Conservation (phyloP, 805 yeast genomes). For the Kuraishia cidri region DNA sequence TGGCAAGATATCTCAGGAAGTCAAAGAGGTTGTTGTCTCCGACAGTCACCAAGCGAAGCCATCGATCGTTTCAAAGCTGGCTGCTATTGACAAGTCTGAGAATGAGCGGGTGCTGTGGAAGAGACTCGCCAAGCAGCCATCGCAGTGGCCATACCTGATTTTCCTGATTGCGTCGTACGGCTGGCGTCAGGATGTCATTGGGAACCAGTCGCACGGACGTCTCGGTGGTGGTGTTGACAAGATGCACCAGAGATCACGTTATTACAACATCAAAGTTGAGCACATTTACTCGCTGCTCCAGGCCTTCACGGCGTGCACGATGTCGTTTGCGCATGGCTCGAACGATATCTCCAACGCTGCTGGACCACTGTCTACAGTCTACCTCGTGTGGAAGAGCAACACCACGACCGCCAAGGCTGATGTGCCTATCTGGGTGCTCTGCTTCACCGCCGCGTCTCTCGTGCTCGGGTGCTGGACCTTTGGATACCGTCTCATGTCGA, state of each 20-base stretch:
- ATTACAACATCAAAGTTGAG: conserved; percentile 64
- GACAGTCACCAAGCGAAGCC: too few species aligned
- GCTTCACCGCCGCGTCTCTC: too few species aligned
- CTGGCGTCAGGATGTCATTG: conserved; percentile 53
- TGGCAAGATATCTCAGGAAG: conserved; percentile 5
- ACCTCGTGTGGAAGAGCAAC: conserved; percentile 57
- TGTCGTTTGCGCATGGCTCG: conserved; percentile 80
- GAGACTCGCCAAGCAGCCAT: conserved; percentile 32
- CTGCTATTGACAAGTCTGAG: conserved; percentile 12
- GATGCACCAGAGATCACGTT: conserved; percentile 51
- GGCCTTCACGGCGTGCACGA: conserved; percentile 66
- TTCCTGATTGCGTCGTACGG: conserved; percentile 50
- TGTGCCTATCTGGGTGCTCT: too few species aligned
- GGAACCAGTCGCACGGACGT: conserved; percentile 31
- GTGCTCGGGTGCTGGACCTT: too few species aligned
- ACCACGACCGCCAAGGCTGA: too few species aligned
- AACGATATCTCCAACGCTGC: conserved; percentile 75
- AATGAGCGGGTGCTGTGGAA: conserved; percentile 21
- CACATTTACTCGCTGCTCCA: conserved; percentile 60
- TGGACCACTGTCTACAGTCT: conserved; percentile 65
- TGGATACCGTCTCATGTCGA: too few species aligned
- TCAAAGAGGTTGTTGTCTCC: conserved; percentile 10
- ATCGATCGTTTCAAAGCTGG: conserved; percentile 5
- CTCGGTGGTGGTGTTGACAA: conserved; percentile 36
- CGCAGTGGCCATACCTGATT: conserved; percentile 42